Evolutionary conservation across 2,329 filamentous ascomycete species (phyloP), one percentile per base, ranked within the genome.

Genomic region (Fusarium dimerum): DNA sequence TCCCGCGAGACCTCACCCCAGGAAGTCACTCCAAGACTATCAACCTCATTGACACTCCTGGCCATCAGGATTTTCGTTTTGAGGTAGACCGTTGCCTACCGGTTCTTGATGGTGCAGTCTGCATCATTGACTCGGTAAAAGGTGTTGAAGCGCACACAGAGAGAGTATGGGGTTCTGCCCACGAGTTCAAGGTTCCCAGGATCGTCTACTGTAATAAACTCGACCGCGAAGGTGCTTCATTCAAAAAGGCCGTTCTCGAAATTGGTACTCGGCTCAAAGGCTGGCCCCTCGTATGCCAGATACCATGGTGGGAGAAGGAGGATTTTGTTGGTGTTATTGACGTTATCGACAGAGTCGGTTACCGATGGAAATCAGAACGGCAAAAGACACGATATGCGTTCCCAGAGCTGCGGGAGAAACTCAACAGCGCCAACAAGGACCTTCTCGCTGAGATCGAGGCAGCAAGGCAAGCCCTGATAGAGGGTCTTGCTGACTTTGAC

Each of bases 141-240:
- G 92, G 92, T 1, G 94, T 99, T 18, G 94, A 99, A 72, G 93
- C 94, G 2, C 94, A 97, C 69, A 97, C 94, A 0, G 94, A 99
- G 69, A 88, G 96, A 63, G 94, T 99, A 3, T 99, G 94, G 94
- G 81, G 83, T 13, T 94, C 96, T 57, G 92, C 94, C 7, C 90
- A 89, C 47, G 85, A 87, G 43, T 96, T 96, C 68, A 80, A 79
- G 18, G 96, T 97, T 40, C 94, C 94, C 0, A 82, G 91, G 20
- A 81, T 92, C 47, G 78, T 90, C 43, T 91, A 86, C 60, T 83
- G 91, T 63, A 92, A 92, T 72, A 92, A 92, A 66, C 78, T 92
- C 7, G 89, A 92, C 66, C 84, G 89, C 30, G 86, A 89, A 56
- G 89, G 89, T 10, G 89, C 89, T 2, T 85, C 81, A 1, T 97